Evolutionary conservation across 1,284 basidiomycete species (phyloP), one percentile per base, ranked within the genome.

Genomic region (Pulveroboletus sp.): DNA sequence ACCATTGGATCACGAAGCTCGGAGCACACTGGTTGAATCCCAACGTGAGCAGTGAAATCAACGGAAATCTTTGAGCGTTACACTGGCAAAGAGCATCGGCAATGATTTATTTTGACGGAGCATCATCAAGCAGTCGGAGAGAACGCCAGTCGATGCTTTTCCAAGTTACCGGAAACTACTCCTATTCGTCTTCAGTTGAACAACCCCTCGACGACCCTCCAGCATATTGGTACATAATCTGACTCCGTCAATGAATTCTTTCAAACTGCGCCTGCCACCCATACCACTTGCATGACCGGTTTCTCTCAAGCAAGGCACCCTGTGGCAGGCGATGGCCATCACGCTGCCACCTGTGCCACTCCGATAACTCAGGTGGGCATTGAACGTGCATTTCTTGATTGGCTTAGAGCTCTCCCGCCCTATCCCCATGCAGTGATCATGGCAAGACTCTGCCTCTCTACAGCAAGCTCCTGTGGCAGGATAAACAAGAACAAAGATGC

Each of bases 201-300:
- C 42, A 55, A n/a, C 52, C 53, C 52, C 54, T 56, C n/a, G 18
- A 10, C 2, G 45, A 45, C 35, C 53, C 43, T n/a, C 38, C 10
- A 14, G 22, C 18, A 28, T 3, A n/a, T 26, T 11, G 17, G 31
- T 39, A n/a, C n/a, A 6, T 12, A 20, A 25, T 14, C 1, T 9
- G 11, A 4, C 15, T 33, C 20, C 15, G 35, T 22, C 3, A 8
- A 29, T 22, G 11, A 11, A 22, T 42, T 24, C 38, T n/a, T 53
- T 24, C n/a, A 20, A 20, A n/a, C 17, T 4, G n/a, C 10, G 9
- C 43, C 36, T 12, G 39, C 42, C 52, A 25, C n/a, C 14, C 11
- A 15, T 40, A 25, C 33, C 36, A 14, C 17, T 43, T 29, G 20
- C 5, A 24, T 14, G n/a, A 17, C 8, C 15, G 7, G 6, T 18